phyloP scores from a whole-genome alignment of 2,329 filamentous ascomycete species.

The Fusarium sp. region DNA sequence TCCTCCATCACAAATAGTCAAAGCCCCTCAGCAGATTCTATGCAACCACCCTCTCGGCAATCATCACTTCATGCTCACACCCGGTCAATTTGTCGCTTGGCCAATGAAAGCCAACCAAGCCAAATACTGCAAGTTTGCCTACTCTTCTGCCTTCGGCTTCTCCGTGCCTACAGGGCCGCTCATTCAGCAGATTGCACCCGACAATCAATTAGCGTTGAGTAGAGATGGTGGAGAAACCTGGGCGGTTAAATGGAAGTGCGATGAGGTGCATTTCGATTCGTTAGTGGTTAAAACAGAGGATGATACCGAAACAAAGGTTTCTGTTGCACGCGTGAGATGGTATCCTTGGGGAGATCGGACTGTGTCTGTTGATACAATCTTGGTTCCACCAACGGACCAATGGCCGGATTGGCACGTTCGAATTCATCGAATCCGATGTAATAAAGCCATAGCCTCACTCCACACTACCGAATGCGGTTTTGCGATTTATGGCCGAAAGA shows the following conservation, averaged over 20 bases:
- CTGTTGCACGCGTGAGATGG: constrained; percentile 32
- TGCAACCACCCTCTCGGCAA: constrained; percentile 54
- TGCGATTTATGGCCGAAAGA: constrained; percentile 26
- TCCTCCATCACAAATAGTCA: constrained; percentile 14
- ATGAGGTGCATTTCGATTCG: not conserved
- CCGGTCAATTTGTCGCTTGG: constrained; percentile 58
- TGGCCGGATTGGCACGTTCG: constrained; percentile 56
- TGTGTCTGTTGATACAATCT: constrained; percentile 47
- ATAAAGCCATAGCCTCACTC: not conserved
- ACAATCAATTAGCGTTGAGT: constrained; percentile 53
- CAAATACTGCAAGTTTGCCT: constrained; percentile 65
- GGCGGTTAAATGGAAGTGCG: constrained; percentile 52
- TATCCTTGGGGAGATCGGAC: constrained; percentile 50
- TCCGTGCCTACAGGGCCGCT: constrained; percentile 59
- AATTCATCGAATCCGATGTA: constrained; percentile 41
- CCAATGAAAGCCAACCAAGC: constrained; percentile 59
- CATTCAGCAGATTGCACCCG: constrained; percentile 54
- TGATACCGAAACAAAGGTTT: accelerated
- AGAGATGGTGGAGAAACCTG: constrained; percentile 53
- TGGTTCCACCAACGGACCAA: constrained; percentile 50
- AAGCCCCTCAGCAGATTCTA: constrained; percentile 61
- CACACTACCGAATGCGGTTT: constrained; percentile 42
- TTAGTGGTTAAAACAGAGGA: not conserved
- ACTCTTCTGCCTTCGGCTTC: constrained; percentile 65
- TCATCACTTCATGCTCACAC: constrained; percentile 62